phyloP scores from a whole-genome alignment of 2,329 filamentous ascomycete species.

The Sporothrix schenckii region DNA sequence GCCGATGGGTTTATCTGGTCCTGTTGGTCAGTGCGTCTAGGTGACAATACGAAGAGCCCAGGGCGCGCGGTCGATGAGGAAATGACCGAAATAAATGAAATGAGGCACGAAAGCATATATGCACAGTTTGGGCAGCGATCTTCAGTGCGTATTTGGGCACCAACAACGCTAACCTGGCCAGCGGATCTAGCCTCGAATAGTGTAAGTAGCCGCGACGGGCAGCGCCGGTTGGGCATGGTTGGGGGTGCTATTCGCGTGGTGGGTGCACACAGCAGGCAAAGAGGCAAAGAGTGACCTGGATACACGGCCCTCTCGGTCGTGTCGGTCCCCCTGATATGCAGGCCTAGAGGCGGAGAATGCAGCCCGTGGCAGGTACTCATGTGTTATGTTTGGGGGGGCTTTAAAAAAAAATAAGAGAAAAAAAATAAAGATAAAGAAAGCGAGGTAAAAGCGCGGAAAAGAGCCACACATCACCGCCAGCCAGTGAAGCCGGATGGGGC shows the following conservation, averaged over 20 bases:
- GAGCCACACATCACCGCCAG: neutral
- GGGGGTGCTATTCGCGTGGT: neutral
- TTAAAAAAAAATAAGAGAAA: neutral
- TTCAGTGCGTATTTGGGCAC: slow-evolving; percentile 1
- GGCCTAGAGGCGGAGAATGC: slow-evolving; percentile 14
- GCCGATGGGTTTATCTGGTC: neutral
- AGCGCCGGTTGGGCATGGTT: slow-evolving; percentile 10
- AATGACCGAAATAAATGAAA: neutral
- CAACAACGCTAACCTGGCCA: slow-evolving; percentile 2
- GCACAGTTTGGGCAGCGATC: slow-evolving; percentile 21
- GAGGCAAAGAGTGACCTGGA: neutral
- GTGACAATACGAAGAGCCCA: neutral
- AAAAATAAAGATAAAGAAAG: neutral
- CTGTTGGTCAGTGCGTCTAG: neutral
- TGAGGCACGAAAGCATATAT: neutral
- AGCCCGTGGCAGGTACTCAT: neutral
- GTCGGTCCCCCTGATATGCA: slow-evolving; percentile 6
- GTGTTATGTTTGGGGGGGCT: neutral
- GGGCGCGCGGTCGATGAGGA: neutral
- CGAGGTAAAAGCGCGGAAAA: neutral
- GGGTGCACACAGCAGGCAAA: neutral
- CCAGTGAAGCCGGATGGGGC: slow-evolving; percentile 19
- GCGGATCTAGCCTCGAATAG: neutral
- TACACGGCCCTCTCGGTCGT: neutral
- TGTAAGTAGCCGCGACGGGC: neutral